A percentile compares a stretch with the other conserved stretches of the same genome.
phyloP scores from a whole-genome alignment of 495 filamentous ascomycete genomes.

The Penicillium bialowiezense region DNA sequence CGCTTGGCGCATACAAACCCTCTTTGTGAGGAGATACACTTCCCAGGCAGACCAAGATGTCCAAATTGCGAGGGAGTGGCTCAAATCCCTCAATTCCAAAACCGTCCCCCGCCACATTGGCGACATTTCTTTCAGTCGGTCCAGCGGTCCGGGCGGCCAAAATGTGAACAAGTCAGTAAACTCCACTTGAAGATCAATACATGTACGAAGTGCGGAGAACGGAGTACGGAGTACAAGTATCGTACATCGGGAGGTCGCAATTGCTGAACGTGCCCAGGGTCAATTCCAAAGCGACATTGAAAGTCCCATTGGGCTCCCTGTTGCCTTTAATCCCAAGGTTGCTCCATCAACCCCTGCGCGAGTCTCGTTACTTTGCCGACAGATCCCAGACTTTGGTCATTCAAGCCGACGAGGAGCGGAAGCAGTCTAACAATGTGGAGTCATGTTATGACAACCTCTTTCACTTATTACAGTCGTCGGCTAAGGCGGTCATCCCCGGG shows the following conservation, averaged over 20 bases:
- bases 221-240: no score
- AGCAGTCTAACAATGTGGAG: constrained; percentile 62
- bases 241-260: no score
- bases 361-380: constrained; percentile 67
- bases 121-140: constrained; percentile 72
- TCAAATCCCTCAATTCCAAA: constrained; percentile 56
- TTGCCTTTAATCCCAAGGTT: constrained; percentile 62
- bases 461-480: constrained; percentile 53
- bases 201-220: no score
- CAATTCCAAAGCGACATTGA: constrained; percentile 87
- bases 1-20: constrained; percentile 1
- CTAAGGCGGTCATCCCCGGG: constrained; percentile 55
- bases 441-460: constrained; percentile 63
- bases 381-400: constrained; percentile 63
- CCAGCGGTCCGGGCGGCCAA: constrained; percentile 92
- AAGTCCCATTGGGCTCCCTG: constrained; percentile 55
- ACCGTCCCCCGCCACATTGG: constrained; percentile 64
- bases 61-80: constrained; percentile 73
- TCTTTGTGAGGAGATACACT: constrained; percentile 7
- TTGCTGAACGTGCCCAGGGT: constrained; percentile 54
- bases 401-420: constrained; percentile 64
- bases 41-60: constrained; percentile 53
- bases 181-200: background rate
- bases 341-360: constrained; percentile 59
- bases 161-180: constrained; percentile 89